Conservation (phyloP, 139 green algal genomes). For the Ettlia oleoabundans region DNA sequence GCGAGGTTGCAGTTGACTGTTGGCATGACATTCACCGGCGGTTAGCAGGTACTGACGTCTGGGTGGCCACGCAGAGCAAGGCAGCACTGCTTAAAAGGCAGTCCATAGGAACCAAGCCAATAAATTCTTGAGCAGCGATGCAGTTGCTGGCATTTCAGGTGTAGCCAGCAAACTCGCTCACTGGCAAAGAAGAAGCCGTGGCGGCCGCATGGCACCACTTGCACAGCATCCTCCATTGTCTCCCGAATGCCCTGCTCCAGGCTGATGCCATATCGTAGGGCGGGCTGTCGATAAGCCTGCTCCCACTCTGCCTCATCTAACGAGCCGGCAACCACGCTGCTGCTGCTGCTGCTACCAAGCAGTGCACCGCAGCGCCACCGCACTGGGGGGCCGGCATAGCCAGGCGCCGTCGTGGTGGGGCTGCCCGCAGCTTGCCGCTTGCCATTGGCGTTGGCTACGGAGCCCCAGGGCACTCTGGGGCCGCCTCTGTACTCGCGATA, state of each 20-base stretch:
- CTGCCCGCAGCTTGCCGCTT: too few species aligned
- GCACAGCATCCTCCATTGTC: slow-evolving; percentile 71
- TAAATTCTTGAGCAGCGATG: too few species aligned
- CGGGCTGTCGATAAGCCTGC: not conserved
- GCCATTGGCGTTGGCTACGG: too few species aligned
- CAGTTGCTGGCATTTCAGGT: not conserved
- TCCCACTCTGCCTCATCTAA: slow-evolving; percentile 23
- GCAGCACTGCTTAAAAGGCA: not conserved
- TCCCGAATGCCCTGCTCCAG: slow-evolving; percentile 64
- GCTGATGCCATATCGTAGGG: slow-evolving; percentile 14
- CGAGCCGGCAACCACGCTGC: not conserved
- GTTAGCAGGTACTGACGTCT: too few species aligned
- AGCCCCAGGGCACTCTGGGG: too few species aligned
- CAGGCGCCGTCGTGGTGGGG: too few species aligned
- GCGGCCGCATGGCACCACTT: slow-evolving; percentile 44
- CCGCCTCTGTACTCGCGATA: too few species aligned
- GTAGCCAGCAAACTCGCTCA: slow-evolving; percentile 4
- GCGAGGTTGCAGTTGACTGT: too few species aligned
- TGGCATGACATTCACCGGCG: too few species aligned
- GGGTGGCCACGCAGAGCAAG: not conserved
- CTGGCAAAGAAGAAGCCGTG: slow-evolving; percentile 63
- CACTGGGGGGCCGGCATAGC: too few species aligned
- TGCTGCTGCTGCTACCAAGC: slow-evolving; percentile 1
- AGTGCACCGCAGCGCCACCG: not conserved
- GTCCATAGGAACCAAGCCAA: not conserved